Conservation (phyloP, 768 basidiomycete genomes). For the Mycena kentingensis region DNA sequence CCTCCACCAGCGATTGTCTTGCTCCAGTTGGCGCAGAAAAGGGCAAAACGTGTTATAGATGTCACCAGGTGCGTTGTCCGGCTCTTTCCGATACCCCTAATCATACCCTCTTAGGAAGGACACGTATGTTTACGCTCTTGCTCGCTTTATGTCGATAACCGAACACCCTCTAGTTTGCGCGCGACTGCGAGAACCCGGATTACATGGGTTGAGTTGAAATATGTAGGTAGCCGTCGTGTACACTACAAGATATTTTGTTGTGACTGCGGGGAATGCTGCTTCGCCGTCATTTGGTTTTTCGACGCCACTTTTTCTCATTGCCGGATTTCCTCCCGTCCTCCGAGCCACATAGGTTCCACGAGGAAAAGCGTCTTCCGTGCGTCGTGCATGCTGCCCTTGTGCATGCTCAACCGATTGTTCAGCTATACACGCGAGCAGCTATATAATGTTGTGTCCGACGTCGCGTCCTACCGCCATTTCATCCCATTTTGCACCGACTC, state of each 20-base stretch:
- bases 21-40: constrained; percentile 68
- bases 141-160: too few species aligned
- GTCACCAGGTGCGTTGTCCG: constrained; percentile 60
- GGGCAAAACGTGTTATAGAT: constrained; percentile 86
- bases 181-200: constrained; percentile 62
- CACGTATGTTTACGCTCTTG: constrained; percentile 9
- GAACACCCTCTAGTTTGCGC: constrained; percentile 51
- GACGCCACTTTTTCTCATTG: constrained; percentile 50
- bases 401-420: constrained; percentile 11
- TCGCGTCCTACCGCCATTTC: constrained; percentile 82
- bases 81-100: neutral
- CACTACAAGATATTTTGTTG: neutral
- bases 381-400: constrained; percentile 34
- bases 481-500: constrained; percentile 87
- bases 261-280: neutral
- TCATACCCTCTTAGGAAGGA: neutral
- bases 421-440: constrained; percentile 82
- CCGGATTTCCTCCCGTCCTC: constrained; percentile 52
- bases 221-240: constrained; percentile 7
- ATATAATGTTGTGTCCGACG: constrained; percentile 85
- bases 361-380: constrained; percentile 87
- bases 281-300: constrained; percentile 16
- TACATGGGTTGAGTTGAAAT: constrained; percentile 43
- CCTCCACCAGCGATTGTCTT: constrained; percentile 68
- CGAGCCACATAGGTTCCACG: constrained; percentile 69